Base-by-base conservation (phyloP, 2,329 filamentous ascomycete species). In the Botryosphaeria dothidea region DNA sequence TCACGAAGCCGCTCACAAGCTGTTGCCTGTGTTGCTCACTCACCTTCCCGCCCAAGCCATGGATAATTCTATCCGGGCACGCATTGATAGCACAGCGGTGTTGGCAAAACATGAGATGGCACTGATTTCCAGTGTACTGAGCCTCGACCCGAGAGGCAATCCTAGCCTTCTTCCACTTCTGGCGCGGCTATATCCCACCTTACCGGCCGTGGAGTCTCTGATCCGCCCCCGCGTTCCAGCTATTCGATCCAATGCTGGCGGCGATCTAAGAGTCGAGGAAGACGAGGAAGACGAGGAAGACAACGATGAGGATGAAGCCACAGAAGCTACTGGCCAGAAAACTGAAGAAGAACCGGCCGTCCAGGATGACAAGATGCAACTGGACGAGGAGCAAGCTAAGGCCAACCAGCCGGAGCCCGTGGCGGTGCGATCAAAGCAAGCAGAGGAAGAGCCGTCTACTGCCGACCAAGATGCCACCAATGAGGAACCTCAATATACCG, bases 141-240 rank as follows among this genome's bases (percentile, higher is more conserved):
- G 95, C 75, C 92, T 92, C 0, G 88, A 76, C 80, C 87, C 67
- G 82, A 88, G 72, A 81, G 86, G 71, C 84, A 88, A 73, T 85
- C 89, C 88, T 29, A 95, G 90, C 74, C 89, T 97, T 54, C 78
- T 97, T 54, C 93, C 94, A 0, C 91, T 96, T 71, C 80, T 97
- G 27, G 86, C 88, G 7, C 85, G 88, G 63, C 84, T 86, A 58
- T 91, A 88, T 71, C 83, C 88, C 0, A 75, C 83, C 11, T 85
- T 89, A 57, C 81, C 86, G 65, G 85, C 84, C 17, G 86, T 95
- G 1, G 93, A 97, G 77, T 84, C 90, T 9, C 75, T 97, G 64
- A 81, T 92, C 23, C 71, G 81, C 66, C 82, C 82, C 4, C 73
- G 82, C 19, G 77, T 83, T 77, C 81, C 82, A 0, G 74, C 78